Base-by-base conservation (phyloP, 305 asterid species). In the Plantago rigida region DNA sequence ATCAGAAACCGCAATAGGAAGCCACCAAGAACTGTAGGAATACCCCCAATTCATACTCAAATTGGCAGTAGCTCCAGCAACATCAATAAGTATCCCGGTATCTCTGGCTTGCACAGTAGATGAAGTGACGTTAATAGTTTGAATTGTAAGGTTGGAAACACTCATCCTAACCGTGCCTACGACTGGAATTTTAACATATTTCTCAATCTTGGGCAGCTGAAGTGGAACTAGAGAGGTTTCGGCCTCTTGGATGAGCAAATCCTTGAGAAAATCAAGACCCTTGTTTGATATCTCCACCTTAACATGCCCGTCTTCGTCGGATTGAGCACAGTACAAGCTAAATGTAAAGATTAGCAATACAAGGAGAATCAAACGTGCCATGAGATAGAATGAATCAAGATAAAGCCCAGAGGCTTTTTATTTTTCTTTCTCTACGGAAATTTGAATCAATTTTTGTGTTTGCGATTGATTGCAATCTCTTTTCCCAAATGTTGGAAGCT, bases 31-130 rank as follows among this genome's bases (percentile, higher is more conserved):
- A 15, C 68, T 75, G 74, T 92, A 92, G 0, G 86, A 71, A 76
- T 92, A 92, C 77, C 69, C 65, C 99, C 99, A 92, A 62, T 73
- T 66, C 92, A 85, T 59, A 64, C 84, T 80, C 81, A 92, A 51
- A 77, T 84, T 81, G 0, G 94, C 99, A 9, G 89, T 86, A 44
- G 96, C 95, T 1, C 87, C 95, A 62, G 91, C 71, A 56, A 85
- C 84, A 67, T 72, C 84, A 3, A 92, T 69, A 48, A 82, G 68
- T 6, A 86, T 70, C 29, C 94, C 95, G 29, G 62, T 65, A 69
- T 86, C 95, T 24, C 96, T 96, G 60, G 79, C 45, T 76, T 69
- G 74, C 44, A 84, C 71, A 59, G 84, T 77, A 4, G 97, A 90
- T n/a, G 84, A 75, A 57, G 83, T 76, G 31, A 81, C 91, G 60